phyloP scores from a whole-genome alignment of 352 stramenopile genomes.

The Phytophthora pluvialis region DNA sequence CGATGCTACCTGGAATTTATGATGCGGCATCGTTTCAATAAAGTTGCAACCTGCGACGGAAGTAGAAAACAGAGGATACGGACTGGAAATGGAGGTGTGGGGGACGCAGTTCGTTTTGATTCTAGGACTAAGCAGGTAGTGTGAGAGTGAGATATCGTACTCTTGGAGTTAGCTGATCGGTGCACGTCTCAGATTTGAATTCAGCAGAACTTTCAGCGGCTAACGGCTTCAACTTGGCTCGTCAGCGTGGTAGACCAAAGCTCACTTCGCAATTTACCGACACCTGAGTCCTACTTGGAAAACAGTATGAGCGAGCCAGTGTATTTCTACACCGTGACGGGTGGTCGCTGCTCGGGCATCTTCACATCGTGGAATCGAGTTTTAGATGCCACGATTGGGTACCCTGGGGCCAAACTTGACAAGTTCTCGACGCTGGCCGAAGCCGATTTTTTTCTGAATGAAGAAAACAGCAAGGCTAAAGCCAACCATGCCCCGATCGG shows the following conservation, averaged over 20 bases:
- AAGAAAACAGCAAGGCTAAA: background rate
- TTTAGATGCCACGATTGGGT: constrained; percentile 10
- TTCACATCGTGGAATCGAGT: constrained; percentile 28
- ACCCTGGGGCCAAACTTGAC: constrained; percentile 45
- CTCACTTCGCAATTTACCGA: constrained; percentile 1
- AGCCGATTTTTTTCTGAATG: constrained; percentile 46
- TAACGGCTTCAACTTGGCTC: no score
- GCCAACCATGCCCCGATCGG: background rate
- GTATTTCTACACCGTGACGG: constrained; percentile 29
- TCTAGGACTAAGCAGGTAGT: no score
- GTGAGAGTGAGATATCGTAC: no score
- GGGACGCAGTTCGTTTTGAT: no score
- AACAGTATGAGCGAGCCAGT: background rate
- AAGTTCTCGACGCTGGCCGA: constrained; percentile 58
- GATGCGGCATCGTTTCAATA: no score
- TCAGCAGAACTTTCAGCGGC: no score
- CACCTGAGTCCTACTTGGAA: background rate
- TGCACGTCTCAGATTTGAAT: no score
- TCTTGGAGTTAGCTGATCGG: no score
- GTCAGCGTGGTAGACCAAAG: background rate
- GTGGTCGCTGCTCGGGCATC: constrained; percentile 17
- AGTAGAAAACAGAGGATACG: no score
- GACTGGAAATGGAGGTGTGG: no score
- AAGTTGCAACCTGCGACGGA: no score
- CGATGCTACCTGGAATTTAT: no score